Percentiles rank a stretch among this genome's conserved stretches.
These are phyloP conservation scores for Calocybe cyanea DNA, from an alignment of 768 basidiomycete genomes.

Conservation along the genomic window DNA sequence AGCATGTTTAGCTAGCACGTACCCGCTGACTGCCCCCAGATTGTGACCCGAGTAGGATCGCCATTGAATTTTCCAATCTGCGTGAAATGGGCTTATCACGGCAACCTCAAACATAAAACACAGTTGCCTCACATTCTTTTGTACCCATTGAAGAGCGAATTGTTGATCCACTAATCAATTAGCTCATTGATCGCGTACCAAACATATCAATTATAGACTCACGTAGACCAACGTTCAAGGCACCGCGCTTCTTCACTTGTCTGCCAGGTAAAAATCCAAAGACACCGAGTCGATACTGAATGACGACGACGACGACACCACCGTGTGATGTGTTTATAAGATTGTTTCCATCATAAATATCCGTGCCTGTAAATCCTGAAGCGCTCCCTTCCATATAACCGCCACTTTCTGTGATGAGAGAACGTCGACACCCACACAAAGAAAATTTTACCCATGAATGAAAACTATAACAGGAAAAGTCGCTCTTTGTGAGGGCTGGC, in stretches of 20 bases:
- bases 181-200: conserved; percentile 12
- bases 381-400: conserved; percentile 30
- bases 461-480: conserved; percentile 37
- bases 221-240: conserved; percentile 46
- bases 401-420: conserved; percentile 20
- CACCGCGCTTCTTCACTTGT: conserved; percentile 37
- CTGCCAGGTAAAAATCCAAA: conserved; percentile 46
- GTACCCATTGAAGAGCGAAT: conserved; percentile 42
- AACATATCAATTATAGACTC: conserved; percentile 12
- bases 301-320: conserved; percentile 31
- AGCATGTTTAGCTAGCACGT: neutral
- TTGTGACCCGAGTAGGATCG: conserved; percentile 47
- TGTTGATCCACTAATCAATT: conserved; percentile 36
- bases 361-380: conserved; percentile 21
- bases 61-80: conserved; percentile 55
- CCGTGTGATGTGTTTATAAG: conserved; percentile 30
- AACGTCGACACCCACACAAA: neutral
- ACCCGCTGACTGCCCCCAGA: conserved; percentile 55
- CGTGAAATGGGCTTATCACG: conserved; percentile 14
- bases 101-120: neutral
- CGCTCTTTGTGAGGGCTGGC: conserved; percentile 20
- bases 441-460: conserved; percentile 37
- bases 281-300: conserved; percentile 41
- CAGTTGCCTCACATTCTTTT: conserved; percentile 29
- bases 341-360: conserved; percentile 23